Conservation (phyloP, 768 basidiomycete species). For the Termitomyces sp. region DNA sequence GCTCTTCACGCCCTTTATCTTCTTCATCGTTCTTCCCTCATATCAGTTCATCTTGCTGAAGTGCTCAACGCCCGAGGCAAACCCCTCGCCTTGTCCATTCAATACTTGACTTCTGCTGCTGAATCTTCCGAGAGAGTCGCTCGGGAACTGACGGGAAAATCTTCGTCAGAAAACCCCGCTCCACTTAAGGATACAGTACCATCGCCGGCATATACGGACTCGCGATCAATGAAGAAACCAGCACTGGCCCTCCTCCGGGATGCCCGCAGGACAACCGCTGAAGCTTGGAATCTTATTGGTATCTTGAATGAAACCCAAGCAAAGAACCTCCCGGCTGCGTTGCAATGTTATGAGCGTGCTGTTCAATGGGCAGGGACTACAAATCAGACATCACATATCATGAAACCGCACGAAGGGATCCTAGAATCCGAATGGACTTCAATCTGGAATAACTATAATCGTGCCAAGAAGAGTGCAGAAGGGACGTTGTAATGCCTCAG, state of each 20-base stretch:
- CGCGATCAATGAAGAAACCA: conserved; percentile 47
- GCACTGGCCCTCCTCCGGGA: conserved; percentile 62
- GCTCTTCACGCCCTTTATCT: conserved; percentile 62
- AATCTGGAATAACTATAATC: conserved; percentile 58
- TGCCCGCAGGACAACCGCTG: conserved; percentile 64
- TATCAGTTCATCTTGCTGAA: conserved; percentile 72
- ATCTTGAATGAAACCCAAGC: conserved; percentile 52
- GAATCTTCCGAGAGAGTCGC: conserved; percentile 67
- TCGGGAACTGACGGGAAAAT: conserved; percentile 42
- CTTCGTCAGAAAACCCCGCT: conserved; percentile 29
- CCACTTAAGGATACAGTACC: conserved; percentile 29
- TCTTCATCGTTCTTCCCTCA: conserved; percentile 69
- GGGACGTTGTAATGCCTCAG: background rate
- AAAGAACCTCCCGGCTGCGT: conserved; percentile 33
- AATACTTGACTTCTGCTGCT: conserved; percentile 57
- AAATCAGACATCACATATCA: conserved; percentile 28
- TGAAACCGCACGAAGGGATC: conserved; percentile 46
- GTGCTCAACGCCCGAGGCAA: conserved; percentile 51
- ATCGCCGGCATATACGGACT: conserved; percentile 40
- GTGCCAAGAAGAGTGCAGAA: conserved; percentile 31
- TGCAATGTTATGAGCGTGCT: conserved; percentile 67
- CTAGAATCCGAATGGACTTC: conserved; percentile 59
- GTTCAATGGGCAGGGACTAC: conserved; percentile 60
- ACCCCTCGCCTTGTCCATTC: conserved; percentile 43
- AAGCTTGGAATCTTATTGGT: conserved; percentile 74